Base-by-base conservation (phyloP, 371 early-diverging fungal genomes). In the Nematocida major region DNA sequence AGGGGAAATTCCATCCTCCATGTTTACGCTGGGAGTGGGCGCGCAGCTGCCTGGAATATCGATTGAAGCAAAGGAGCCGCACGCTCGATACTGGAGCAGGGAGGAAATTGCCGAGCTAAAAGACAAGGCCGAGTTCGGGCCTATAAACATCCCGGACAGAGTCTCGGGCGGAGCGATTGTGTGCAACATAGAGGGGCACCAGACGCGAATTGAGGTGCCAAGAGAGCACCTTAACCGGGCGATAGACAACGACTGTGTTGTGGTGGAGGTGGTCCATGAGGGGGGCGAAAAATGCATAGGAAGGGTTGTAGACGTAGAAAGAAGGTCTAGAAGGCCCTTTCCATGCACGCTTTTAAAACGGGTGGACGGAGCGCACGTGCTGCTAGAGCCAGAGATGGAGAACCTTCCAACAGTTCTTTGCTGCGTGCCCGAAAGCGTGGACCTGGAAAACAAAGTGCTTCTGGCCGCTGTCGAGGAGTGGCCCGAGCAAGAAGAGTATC, bases 161-260 rank as follows among this genome's bases (percentile, higher is more conserved):
- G 42, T n/a, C 0, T 40, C 18, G 2, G 42, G 42, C 4, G 76
- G 76, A 24, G 32, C 15, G 39, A 24, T 73, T 4, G 3, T 39
- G 2, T 73, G 76, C 51, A 39, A 39, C 1, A 61, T 73, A 32
- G 76, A 73, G 49, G 76, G 76, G 40, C 18, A 42, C 4, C 76
- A 73, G 26, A 36, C 42, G 30, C 4, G 59, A 11, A 73, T 73
- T 50, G 34, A 50, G 7, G 38, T 73, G 13, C 47, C 40, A 0
- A 32, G 13, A 20, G 47, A 62, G 32, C 4, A 48, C 26, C 39
- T 73, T 15, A 51, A 65, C 54, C n/a, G 62, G 24, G 76, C 76
- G 1, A 53, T 61, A 40, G 53, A 73, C 38, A 39, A 38, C 20
- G 76, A 73, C 36, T 28, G 30, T 43, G 66, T 73, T 15, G 30